Evolutionary conservation across 306 rosid species (phyloP).

Genomic region (Echinosophora koreensis): DNA sequence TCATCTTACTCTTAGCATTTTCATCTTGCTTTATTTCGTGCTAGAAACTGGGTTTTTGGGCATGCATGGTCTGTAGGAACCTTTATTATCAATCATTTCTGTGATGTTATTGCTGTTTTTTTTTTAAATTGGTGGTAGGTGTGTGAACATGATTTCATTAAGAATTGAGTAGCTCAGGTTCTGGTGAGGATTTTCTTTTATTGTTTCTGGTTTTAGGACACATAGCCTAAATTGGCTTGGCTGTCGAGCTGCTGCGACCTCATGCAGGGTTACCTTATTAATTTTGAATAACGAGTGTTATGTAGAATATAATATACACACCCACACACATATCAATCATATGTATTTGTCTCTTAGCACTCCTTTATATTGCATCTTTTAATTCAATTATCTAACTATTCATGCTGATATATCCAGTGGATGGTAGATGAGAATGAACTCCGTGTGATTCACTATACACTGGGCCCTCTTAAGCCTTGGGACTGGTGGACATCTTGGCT

Average conservation of each 20-base stretch:
- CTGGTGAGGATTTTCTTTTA: constrained; percentile 11
- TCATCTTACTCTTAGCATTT: constrained; percentile 11
- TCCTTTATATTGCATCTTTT: constrained; percentile 12
- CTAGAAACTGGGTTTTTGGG: constrained; percentile 23
- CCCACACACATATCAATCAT: constrained; percentile 6
- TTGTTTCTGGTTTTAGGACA: not conserved
- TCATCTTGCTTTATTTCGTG: not conserved
- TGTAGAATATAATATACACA: constrained; percentile 5
- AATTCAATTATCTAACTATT: constrained; percentile 38
- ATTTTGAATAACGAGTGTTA: not conserved
- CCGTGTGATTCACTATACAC: constrained; percentile 92
- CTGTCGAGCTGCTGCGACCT: constrained; percentile 5
- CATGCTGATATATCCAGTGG: constrained; percentile 70
- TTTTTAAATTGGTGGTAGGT: not conserved
- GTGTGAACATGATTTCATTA: not conserved
- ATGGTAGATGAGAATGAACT: constrained; percentile 96
- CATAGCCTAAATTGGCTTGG: constrained; percentile 9
- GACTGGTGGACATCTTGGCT: constrained; percentile 99
- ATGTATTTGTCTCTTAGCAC: constrained; percentile 22
- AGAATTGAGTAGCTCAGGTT: constrained; percentile 13
- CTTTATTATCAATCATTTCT: not conserved
- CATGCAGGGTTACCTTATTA: not conserved
- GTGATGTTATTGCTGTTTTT: not conserved
- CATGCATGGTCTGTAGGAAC: not conserved
- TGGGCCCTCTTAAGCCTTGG: constrained; percentile 99